Conservation (phyloP, 768 basidiomycete genomes). For the Lactarius hatsudake region DNA sequence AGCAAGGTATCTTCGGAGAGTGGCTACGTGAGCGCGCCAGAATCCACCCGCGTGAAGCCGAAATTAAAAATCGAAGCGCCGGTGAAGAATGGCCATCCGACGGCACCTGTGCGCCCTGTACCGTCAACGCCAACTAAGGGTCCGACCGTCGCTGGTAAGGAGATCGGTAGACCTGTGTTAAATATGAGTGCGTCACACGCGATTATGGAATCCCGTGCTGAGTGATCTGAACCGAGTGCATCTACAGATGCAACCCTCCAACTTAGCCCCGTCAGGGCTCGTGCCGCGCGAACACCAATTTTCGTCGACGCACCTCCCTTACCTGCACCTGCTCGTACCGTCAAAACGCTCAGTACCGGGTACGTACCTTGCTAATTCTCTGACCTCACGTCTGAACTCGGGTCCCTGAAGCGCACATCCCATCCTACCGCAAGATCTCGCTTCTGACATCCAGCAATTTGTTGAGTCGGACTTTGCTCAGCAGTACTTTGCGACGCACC, state of each 20-base stretch:
- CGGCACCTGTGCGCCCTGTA: constrained; percentile 2
- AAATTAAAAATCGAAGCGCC: constrained; percentile 7
- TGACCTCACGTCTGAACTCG: neutral
- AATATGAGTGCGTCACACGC: constrained; percentile 55
- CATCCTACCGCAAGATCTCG: constrained; percentile 74
- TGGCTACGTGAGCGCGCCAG: constrained; percentile 26
- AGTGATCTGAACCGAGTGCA: constrained; percentile 8
- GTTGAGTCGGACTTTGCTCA: constrained; percentile 81
- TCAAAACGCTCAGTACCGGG: constrained; percentile 61
- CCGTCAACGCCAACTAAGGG: constrained; percentile 18
- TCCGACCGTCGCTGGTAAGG: constrained; percentile 45
- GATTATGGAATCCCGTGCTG: neutral
- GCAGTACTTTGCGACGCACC: constrained; percentile 87
- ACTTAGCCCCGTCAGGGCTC: constrained; percentile 74
- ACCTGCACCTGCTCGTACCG: constrained; percentile 25
- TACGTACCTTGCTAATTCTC: constrained; percentile 37
- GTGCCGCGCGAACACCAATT: constrained; percentile 56
- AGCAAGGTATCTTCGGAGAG: constrained; percentile 25
- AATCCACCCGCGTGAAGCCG: constrained; percentile 5
- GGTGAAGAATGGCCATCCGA: neutral
- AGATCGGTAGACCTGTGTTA: constrained; percentile 65
- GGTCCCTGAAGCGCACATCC: constrained; percentile 61
- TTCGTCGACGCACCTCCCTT: constrained; percentile 40
- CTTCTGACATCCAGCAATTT: constrained; percentile 84
- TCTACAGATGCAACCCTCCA: constrained; percentile 58